A percentile compares a stretch with the other conserved stretches of the same genome.
Evolutionary conservation across 495 filamentous ascomycete species (phyloP).

Genomic region (Bacidia gigantensis): DNA sequence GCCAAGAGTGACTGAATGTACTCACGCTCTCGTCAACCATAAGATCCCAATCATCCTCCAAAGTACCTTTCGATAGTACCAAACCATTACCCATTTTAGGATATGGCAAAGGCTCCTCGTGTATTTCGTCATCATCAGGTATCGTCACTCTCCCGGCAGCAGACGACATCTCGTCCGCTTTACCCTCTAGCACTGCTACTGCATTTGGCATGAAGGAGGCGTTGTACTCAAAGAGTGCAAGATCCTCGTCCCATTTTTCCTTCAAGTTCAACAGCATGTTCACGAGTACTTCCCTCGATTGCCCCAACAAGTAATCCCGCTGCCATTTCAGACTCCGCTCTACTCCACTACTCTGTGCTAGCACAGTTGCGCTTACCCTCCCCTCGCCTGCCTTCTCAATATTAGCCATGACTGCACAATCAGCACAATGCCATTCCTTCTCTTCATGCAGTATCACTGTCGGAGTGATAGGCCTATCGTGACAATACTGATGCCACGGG

Average conservation of each 20-base stretch:
- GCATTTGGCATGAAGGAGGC: background rate
- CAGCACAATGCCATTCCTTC: slow-evolving; percentile 64
- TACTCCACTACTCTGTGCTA: slow-evolving; percentile 12
- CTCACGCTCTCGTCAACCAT: slow-evolving; percentile 29
- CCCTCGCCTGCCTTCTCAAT: slow-evolving; percentile 12
- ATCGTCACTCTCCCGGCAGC: slow-evolving; percentile 4
- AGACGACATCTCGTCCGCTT: background rate
- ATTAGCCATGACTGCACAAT: slow-evolving; percentile 41
- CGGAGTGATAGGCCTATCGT: slow-evolving; percentile 65
- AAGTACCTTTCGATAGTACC: slow-evolving; percentile 18
- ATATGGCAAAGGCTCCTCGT: slow-evolving; percentile 44
- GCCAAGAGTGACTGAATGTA: slow-evolving; percentile 32
- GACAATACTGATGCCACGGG: slow-evolving; percentile 84
- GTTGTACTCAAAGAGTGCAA: slow-evolving; percentile 24
- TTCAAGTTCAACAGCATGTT: slow-evolving; percentile 32
- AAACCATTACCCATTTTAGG: slow-evolving; percentile 49
- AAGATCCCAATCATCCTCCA: slow-evolving; percentile 29
- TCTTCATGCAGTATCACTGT: slow-evolving; percentile 53
- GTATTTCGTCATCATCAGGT: slow-evolving; percentile 26
- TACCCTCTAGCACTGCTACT: background rate
- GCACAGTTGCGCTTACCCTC: slow-evolving; percentile 31
- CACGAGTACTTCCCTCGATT: slow-evolving; percentile 30
- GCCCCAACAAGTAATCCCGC: slow-evolving; percentile 32
- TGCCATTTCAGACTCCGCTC: slow-evolving; percentile 22
- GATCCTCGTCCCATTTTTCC: slow-evolving; percentile 19